Base-by-base conservation (phyloP, 176 grass and related monocot genomes). In the Phoenix roebelenii region DNA sequence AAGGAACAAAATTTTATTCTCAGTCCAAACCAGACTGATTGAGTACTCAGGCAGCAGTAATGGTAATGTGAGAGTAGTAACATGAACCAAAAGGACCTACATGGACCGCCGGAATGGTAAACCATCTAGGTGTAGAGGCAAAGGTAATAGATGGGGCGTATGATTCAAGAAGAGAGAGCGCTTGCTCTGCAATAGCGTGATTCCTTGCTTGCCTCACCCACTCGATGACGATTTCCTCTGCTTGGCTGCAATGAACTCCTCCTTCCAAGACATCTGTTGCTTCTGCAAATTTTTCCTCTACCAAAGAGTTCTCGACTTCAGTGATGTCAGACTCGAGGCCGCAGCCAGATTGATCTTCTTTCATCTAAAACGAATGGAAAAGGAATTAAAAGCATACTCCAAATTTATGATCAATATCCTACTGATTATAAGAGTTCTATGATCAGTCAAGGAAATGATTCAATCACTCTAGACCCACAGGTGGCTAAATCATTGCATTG, bases 161-260 rank as follows among this genome's bases (percentile, higher is more conserved):
- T 3, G 88, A 80, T 53, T 86, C 88, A 49, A 98, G 81, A 67
- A 98, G 85, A 64, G 71, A 72, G 64, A 98, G 88, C 16, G 94
- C 88, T 79, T 93, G 94, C 73, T 98, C 85, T 6, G 88, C 84
- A 25, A 98, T 73, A 0, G 88, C 84, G 5, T 84, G 84, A 71
- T 79, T 85, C 62, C 73, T 88, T 26, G 85, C 88, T 28, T 76
- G 81, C 51, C 81, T 85, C 55, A 81, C 79, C 93, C 93, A 92
- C 25, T 83, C 76, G 10, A 67, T 50, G 35, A 80, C 72, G 69
- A 80, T 73, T 70, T 89, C 76, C 54, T 82, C 72, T 0, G 93
- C 93, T 74, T 83, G 75, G 50, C 73, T 92, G 59, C 88, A 88
- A 5, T 57, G 78, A 69, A 89, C 81, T 20, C 94, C 94, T 74